These are phyloP conservation scores for Pisolithus sp. DNA, from an alignment of 768 basidiomycete species.

Conservation along the genomic window DNA sequence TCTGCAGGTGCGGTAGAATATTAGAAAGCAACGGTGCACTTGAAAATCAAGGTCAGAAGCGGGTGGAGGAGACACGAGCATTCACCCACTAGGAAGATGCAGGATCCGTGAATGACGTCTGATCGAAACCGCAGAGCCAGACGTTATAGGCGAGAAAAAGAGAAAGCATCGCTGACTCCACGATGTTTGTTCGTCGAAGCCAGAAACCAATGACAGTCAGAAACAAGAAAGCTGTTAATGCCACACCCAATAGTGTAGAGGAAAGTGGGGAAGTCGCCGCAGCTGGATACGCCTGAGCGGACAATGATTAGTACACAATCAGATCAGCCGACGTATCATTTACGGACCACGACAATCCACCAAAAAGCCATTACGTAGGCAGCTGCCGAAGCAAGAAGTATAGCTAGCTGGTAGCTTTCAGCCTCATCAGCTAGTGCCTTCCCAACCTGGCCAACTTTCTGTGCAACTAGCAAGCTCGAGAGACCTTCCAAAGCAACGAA, in stretches of 20 bases:
- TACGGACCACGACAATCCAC: constrained; percentile 78
- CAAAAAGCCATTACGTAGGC: constrained; percentile 78
- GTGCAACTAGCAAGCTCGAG: constrained; percentile 76
- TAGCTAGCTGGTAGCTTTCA: constrained; percentile 69
- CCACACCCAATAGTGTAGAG: constrained; percentile 83
- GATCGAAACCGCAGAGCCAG: constrained; percentile 83
- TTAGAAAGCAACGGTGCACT: constrained; percentile 75
- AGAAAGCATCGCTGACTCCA: constrained; percentile 84
- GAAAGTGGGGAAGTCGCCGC: constrained; percentile 81
- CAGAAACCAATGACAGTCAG: constrained; percentile 89
- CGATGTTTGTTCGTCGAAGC: constrained; percentile 82
- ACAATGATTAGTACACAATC: constrained; percentile 8
- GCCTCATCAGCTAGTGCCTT: constrained; percentile 66
- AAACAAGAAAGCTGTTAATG: constrained; percentile 84
- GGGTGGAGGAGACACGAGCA: background rate
- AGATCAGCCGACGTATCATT: background rate
- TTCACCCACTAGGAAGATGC: constrained; percentile 68
- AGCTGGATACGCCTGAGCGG: constrained; percentile 65
- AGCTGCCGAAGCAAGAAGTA: constrained; percentile 70
- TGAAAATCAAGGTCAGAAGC: constrained; percentile 6
- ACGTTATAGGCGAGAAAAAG: constrained; percentile 87
- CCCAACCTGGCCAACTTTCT: constrained; percentile 73
- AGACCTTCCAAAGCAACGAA: constrained; percentile 82
- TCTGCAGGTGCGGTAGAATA: constrained; percentile 75
- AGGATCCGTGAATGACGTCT: constrained; percentile 63